These are phyloP conservation scores for Galerina sulciceps DNA, from an alignment of 768 basidiomycete genomes.

Conservation along the genomic window DNA sequence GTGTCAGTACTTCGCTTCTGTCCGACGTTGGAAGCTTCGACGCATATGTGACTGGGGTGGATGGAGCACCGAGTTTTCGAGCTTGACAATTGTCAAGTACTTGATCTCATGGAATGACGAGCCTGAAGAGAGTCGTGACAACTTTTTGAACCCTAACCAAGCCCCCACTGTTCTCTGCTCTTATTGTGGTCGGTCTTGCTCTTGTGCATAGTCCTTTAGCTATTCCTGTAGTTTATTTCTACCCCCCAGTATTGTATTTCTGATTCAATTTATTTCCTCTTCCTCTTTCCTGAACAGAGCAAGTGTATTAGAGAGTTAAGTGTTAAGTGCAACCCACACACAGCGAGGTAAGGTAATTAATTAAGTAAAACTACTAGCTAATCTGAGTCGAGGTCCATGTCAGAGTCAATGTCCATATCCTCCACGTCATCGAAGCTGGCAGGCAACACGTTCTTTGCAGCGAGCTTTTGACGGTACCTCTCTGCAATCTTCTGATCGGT, in stretches of 20 bases:
- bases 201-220: constrained; percentile 4
- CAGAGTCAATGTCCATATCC: not conserved
- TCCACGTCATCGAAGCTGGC: not conserved
- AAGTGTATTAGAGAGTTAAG: not conserved
- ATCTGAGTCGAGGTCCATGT: not conserved
- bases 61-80: constrained; percentile 44
- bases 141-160: constrained; percentile 39
- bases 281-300: too few species aligned
- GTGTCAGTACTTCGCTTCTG: constrained; percentile 22
- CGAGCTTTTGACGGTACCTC: not conserved
- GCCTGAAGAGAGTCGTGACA: constrained; percentile 32
- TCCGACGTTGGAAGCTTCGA: constrained; percentile 36
- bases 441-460: not conserved
- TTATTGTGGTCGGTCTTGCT: constrained; percentile 17
- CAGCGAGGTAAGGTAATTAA: not conserved
- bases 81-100: constrained; percentile 45
- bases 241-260: too few species aligned
- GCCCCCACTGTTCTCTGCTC: constrained; percentile 18
- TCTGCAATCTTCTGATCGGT: not conserved
- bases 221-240: not conserved
- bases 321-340: not conserved
- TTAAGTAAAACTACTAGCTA: not conserved
- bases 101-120: constrained; percentile 45
- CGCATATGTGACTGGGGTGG: constrained; percentile 52
- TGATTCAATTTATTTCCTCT: too few species aligned